Evolutionary conservation across 352 stramenopile genomes (phyloP), one percentile per base, ranked within the genome.

Genomic region (Phytophthora cryptogea): DNA sequence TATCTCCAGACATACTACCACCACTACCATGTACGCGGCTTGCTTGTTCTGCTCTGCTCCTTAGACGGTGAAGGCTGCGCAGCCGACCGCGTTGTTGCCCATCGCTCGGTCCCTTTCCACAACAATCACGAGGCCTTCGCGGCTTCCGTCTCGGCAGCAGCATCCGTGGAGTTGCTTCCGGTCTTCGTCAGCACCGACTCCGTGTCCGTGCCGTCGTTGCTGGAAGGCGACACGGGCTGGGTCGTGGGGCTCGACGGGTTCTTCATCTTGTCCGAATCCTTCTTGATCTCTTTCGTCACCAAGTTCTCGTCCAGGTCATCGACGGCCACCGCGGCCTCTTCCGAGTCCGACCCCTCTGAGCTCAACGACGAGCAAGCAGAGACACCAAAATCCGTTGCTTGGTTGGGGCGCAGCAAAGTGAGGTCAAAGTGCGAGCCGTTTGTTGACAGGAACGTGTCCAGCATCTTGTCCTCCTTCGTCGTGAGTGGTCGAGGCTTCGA

Each of bases 361-460:
- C 81, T 90, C 31, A 90, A 50, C 42, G 75, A 90, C 41, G 81
- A 90, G 35, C 78, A 78, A 5, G 51, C 69, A 27, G 76, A 88
- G 20, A 79, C 62, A 13, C 71, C 69, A 54, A 92, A 92, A 70
- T 92, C 83, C 0, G 75, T 86, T 9, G 80, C 83, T 31, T 81
- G 75, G 23, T 90, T 69, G 1, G 83, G 83, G 16, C 83, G 83
- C 62, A 92, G 43, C 49, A 90, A 49, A 40, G 72, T 86, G n/a
- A 90, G 77, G 59, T 92, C 83, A 33, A 92, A 92, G 52, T 89
- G 72, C 37, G 80, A 89, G 8, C 81, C 76, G 7, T 70, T 68
- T 16, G 68, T 76, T 31, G 72, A 62, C 17, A 88, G 51, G 35
- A 81, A 83, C 36, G 67, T 72, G 54, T 73, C 77, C 50, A 80